phyloP scores from a whole-genome alignment of 2,329 filamentous ascomycete genomes.

The Penicillium capsulatum region DNA sequence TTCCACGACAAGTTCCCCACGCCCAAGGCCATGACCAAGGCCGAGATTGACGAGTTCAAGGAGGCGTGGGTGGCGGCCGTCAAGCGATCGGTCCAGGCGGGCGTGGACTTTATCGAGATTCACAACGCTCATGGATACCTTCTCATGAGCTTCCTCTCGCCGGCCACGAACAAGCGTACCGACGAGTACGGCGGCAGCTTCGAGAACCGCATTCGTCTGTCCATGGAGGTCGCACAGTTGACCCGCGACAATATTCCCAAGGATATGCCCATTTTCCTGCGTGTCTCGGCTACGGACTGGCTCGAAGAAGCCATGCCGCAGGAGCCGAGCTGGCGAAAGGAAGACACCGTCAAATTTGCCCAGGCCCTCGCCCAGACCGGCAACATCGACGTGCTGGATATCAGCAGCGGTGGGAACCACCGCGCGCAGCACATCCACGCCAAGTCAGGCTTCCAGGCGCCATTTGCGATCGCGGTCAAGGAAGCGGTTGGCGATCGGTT shows the following conservation, averaged over 20 bases:
- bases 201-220: slow-evolving; percentile 64
- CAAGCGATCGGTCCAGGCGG: slow-evolving; percentile 60
- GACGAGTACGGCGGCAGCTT: slow-evolving; percentile 52
- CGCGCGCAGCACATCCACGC: slow-evolving; percentile 40
- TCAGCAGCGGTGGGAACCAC: slow-evolving; percentile 72
- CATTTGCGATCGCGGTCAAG: slow-evolving; percentile 68
- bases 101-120: slow-evolving; percentile 75
- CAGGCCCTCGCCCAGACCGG: slow-evolving; percentile 65
- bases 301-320: slow-evolving; percentile 57
- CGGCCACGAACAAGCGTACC: slow-evolving; percentile 64
- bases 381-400: slow-evolving; percentile 72
- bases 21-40: slow-evolving; percentile 64
- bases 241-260: slow-evolving; percentile 61
- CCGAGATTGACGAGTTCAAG: slow-evolving; percentile 65
- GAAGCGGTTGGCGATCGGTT: slow-evolving; percentile 67
- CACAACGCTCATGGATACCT: slow-evolving; percentile 79
- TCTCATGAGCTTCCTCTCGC: slow-evolving; percentile 65
- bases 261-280: slow-evolving; percentile 66
- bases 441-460: slow-evolving; percentile 67
- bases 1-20: slow-evolving; percentile 59
- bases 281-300: slow-evolving; percentile 73
- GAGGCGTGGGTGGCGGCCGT: slow-evolving; percentile 57
- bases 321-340: slow-evolving; percentile 62
- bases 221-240: slow-evolving; percentile 62
- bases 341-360: slow-evolving; percentile 62